Evolutionary conservation across 139 green algal genomes (phyloP).

Genomic region (Penium margaritaceum): DNA sequence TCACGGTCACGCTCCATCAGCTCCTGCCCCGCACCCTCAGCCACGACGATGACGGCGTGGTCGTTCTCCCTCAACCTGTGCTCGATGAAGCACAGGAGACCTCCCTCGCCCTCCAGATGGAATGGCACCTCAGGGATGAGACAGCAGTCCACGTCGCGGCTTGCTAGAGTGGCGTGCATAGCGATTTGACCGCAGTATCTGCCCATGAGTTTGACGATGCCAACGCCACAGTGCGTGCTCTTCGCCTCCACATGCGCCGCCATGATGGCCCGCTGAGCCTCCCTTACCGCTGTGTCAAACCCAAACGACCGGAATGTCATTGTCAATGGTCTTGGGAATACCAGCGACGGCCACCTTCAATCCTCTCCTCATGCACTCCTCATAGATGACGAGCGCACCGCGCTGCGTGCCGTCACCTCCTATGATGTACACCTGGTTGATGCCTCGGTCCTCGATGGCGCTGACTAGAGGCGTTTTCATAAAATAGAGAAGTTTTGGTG

Average conservation of each 20-base stretch:
- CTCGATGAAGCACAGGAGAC: slow-evolving; percentile 73
- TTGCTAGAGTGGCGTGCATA: slow-evolving; percentile 86
- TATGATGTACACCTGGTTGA: slow-evolving; percentile 79
- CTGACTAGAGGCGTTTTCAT: too few species aligned
- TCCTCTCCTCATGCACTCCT: slow-evolving; percentile 30
- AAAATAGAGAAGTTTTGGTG: too few species aligned
- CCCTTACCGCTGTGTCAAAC: slow-evolving; percentile 95
- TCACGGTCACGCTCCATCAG: not conserved
- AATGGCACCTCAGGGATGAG: slow-evolving; percentile 91
- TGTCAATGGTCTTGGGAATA: slow-evolving; percentile 97
- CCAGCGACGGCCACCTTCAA: slow-evolving; percentile 54
- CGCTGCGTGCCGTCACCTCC: slow-evolving; percentile 50
- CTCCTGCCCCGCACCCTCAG: slow-evolving; percentile 78
- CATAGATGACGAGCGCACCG: slow-evolving; percentile 43
- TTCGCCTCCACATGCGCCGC: slow-evolving; percentile 84
- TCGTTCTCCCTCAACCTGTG: slow-evolving; percentile 66
- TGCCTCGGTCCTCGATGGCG: slow-evolving; percentile 83
- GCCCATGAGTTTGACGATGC: slow-evolving; percentile 97
- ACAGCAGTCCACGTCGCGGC: slow-evolving; percentile 64
- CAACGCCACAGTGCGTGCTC: slow-evolving; percentile 71
- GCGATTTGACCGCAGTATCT: slow-evolving; percentile 80
- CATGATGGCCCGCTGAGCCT: slow-evolving; percentile 84
- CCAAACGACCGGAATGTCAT: slow-evolving; percentile 78
- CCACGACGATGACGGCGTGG: slow-evolving; percentile 58
- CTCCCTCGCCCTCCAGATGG: slow-evolving; percentile 62